Conservation (phyloP, 768 basidiomycete genomes). For the Rhizopogon vulgaris region DNA sequence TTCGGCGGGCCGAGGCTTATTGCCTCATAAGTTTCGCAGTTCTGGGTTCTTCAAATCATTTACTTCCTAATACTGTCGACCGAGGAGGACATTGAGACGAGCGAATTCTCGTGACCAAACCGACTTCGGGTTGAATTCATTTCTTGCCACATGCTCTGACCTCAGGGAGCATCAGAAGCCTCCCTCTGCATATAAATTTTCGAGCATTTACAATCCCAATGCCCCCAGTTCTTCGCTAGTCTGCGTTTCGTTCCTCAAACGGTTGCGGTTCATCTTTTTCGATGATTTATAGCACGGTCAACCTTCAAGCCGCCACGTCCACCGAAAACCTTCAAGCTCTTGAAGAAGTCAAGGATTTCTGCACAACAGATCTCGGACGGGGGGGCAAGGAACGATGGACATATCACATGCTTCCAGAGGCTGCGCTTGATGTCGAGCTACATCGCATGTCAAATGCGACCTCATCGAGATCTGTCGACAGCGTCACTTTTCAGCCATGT, state of each 20-base stretch:
- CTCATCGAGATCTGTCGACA: conserved; percentile 29
- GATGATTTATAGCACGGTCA: conserved; percentile 31
- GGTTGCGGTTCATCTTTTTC: background rate
- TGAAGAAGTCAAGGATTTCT: conserved; percentile 48
- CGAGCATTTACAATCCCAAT: background rate
- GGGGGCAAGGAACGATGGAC: conserved; percentile 48
- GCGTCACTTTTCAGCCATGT: conserved; percentile 40
- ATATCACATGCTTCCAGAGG: conserved; percentile 42
- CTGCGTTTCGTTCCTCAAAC: background rate
- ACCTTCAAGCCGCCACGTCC: conserved; percentile 39
- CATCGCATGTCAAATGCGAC: conserved; percentile 30
- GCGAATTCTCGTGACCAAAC: conserved; percentile 9
- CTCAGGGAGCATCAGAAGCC: conserved; percentile 7
- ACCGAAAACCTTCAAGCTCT: conserved; percentile 44
- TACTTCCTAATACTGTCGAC: conserved; percentile 18
- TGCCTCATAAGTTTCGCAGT: conserved; percentile 13
- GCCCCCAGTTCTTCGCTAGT: background rate
- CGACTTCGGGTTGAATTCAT: conserved; percentile 2
- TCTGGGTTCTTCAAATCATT: conserved; percentile 11
- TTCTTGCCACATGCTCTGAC: conserved; percentile 14
- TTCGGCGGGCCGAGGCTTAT: conserved; percentile 15
- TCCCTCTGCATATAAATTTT: conserved; percentile 3
- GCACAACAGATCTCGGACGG: conserved; percentile 47
- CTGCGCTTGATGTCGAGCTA: conserved; percentile 33
- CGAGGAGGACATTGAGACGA: conserved; percentile 10